Conservation (phyloP, 495 filamentous ascomycete species). For the Aspergillus cristatus region DNA sequence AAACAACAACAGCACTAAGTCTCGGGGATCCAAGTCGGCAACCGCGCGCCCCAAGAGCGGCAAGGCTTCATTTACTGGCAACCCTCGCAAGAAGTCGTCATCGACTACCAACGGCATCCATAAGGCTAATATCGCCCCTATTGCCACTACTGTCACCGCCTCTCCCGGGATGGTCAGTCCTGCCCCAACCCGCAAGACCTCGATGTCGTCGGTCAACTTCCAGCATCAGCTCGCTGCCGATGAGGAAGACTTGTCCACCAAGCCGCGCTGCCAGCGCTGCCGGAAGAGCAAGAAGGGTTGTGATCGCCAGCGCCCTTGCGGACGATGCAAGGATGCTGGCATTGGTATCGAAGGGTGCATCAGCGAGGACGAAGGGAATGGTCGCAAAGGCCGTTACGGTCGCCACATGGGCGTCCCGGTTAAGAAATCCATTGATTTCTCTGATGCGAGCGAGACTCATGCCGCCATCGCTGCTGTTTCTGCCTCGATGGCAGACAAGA, state of each 20-base stretch:
- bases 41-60: constrained; percentile 35
- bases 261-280: constrained; percentile 95
- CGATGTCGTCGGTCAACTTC: constrained; percentile 57
- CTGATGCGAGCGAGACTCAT: constrained; percentile 4
- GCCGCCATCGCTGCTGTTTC: constrained; percentile 21
- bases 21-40: constrained; percentile 28
- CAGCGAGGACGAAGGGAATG: constrained; percentile 94
- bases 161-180: constrained; percentile 52
- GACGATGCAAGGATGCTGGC: constrained; percentile 90
- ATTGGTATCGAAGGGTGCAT: constrained; percentile 86
- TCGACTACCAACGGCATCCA: constrained; percentile 19
- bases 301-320: constrained; percentile 90
- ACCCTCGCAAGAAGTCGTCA: constrained; percentile 50
- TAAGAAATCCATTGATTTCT: constrained; percentile 51
- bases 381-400: constrained; percentile 90
- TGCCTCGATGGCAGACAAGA: constrained; percentile 43
- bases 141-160: constrained; percentile 44
- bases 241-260: constrained; percentile 82
- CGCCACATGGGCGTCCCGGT: constrained; percentile 93
- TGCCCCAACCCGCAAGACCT: constrained; percentile 68
- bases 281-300: constrained; percentile 99
- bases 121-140: constrained; percentile 19
- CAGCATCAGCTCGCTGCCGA: constrained; percentile 67
- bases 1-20: constrained; percentile 11
- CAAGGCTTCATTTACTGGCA: constrained; percentile 21